Evolutionary conservation across 2,329 filamentous ascomycete genomes (phyloP), one percentile per base, ranked within the genome.

Genomic region (Didymella glomerata): DNA sequence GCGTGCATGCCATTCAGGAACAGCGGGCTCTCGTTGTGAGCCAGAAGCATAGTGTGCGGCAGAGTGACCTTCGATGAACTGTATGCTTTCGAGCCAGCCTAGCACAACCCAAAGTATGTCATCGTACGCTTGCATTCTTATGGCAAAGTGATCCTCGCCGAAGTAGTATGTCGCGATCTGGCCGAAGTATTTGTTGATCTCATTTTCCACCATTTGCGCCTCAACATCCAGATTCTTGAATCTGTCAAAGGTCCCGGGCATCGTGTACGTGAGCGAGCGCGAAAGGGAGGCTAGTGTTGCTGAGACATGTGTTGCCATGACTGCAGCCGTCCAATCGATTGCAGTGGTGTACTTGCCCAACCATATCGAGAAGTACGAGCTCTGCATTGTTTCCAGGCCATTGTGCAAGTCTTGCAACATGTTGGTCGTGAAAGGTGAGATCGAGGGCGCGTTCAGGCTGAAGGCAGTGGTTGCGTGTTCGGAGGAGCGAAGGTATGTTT

Each of bases 21-120:
- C 45, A 36, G 2, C 38, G 42, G 53, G 64, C 38, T 54, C 57
- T 28, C 53, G 53, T 57, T 49, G 28, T 11, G 27, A 28, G 0
- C 22, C 24, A 4, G 63, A 32, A 4, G 77, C 76, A 68, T 89
- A 90, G 73, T 91, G 88, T 18, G 87, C 74, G 2, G 81, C 77
- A 2, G 85, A 86, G 72, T 96, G 92, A n/a, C 84, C 79, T 30
- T 87, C 80, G 50, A 94, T 86, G 71, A 96, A 93, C 65, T 90
- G 88, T 63, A 93, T 85, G 48, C 86, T 86, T 73, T 97, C 92
- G 51, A 97, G 80, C 93, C 94, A 97, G 62, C 90, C 92, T 36
- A 98, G 83, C 2, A 96, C 92, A 1, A 97, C 92, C 94, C 94
- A 98, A 2, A 97, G 85, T 80, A 97, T 96, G 75, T 98, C 94